A percentile compares a stretch with the other conserved stretches of the same genome.
These are phyloP conservation scores for Pyrrhoderma noxium DNA, from an alignment of 1,284 basidiomycete species.

Conservation along the genomic window DNA sequence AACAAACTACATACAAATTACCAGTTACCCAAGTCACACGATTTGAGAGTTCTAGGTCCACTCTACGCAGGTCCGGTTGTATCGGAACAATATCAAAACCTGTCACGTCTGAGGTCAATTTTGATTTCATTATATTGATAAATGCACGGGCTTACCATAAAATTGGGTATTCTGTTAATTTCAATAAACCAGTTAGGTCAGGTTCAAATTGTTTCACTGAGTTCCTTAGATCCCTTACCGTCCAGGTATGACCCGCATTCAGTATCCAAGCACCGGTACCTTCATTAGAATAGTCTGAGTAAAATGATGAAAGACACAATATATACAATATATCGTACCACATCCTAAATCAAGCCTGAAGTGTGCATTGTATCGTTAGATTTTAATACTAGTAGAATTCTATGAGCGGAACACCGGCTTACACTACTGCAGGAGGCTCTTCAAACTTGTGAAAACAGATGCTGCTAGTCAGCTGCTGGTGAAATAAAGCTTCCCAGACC, in stretches of 20 bases:
- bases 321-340: constrained; percentile 26
- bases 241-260: constrained; percentile 53
- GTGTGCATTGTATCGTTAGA: constrained; percentile 7
- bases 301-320: too few relatives aligned
- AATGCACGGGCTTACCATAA: constrained; percentile 38
- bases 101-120: constrained; percentile 21
- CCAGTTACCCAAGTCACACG: constrained; percentile 62
- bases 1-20: constrained; percentile 44
- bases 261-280: constrained; percentile 57
- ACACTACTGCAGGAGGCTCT: constrained; percentile 53
- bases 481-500: constrained; percentile 55
- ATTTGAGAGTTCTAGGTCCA: constrained; percentile 48
- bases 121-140: not conserved
- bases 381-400: not conserved
- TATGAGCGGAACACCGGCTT: constrained; percentile 24
- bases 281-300: too few relatives aligned
- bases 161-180: constrained; percentile 41
- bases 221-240: constrained; percentile 32
- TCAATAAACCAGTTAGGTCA: not conserved
- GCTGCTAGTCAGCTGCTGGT: constrained; percentile 45
- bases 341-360: constrained; percentile 59
- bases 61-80: constrained; percentile 52
- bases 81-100: constrained; percentile 65
- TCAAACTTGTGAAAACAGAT: constrained; percentile 57
- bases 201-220: not conserved